These are phyloP conservation scores for Flaveria ramosissima DNA, from an alignment of 129 eudicot species.

Conservation along the genomic window DNA sequence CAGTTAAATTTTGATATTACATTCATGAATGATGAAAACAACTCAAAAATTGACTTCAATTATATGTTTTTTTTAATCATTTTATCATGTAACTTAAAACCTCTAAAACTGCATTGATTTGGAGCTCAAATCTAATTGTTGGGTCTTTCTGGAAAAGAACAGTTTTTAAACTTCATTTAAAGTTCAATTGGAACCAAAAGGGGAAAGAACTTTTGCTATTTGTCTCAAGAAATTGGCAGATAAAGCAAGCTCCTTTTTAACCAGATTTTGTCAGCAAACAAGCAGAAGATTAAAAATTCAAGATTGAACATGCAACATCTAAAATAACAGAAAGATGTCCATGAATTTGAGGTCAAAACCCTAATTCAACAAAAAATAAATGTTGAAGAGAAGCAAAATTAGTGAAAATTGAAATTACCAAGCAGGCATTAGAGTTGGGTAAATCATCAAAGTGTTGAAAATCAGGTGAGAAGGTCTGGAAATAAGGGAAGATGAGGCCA, in stretches of 20 bases:
- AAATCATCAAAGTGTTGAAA: conserved; percentile 75
- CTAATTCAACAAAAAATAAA: background rate
- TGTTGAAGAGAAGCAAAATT: background rate
- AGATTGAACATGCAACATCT: background rate
- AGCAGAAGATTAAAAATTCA: background rate
- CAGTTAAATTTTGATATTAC: conserved; percentile 28
- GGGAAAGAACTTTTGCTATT: no score
- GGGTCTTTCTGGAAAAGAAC: conserved; percentile 2
- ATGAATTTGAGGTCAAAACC: conserved; percentile 1
- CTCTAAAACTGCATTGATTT: background rate
- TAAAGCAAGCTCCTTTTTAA: no score
- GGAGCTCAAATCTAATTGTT: background rate
- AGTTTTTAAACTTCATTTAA: background rate
- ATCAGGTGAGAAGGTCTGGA: conserved; percentile 59
- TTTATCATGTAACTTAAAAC: conserved; percentile 2
- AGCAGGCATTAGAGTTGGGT: conserved; percentile 45
- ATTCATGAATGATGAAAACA: conserved; percentile 18
- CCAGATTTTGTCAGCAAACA: no score
- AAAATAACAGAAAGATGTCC: background rate
- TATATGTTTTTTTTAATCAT: conserved; percentile 9
- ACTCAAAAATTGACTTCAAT: background rate
- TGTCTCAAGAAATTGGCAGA: no score
- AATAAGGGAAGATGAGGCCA: conserved; percentile 55
- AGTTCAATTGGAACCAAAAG: no score
- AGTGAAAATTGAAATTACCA: conserved; percentile 44